A percentile compares a stretch with the other conserved stretches of the same genome.
These are phyloP conservation scores for Penicillium taxi DNA, from an alignment of 495 filamentous ascomycete species.

Conservation along the genomic window DNA sequence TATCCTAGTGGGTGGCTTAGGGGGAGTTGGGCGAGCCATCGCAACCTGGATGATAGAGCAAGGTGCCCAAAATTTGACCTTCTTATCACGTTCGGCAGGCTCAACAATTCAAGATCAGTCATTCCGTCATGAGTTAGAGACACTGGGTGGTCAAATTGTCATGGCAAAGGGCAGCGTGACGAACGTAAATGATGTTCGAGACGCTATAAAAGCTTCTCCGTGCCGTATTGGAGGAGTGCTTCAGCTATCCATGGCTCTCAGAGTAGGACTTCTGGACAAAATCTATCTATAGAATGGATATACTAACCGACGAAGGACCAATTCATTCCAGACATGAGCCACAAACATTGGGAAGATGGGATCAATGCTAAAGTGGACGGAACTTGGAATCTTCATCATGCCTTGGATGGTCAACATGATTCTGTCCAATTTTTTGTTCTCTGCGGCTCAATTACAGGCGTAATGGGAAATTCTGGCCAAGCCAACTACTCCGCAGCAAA, in stretches of 20 bases:
- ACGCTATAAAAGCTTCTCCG: not conserved
- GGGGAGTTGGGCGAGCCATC: not conserved
- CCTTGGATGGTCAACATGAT: not conserved
- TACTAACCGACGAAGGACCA: too few species aligned
- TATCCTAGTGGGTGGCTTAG: not conserved
- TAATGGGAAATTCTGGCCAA: not conserved
- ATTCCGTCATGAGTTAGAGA: not conserved
- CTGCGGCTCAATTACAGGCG: not conserved
- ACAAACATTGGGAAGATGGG: not conserved
- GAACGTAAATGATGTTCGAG: not conserved
- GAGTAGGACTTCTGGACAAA: too few species aligned
- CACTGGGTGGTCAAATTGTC: not conserved
- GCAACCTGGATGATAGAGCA: not conserved
- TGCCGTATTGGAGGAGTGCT: too few species aligned
- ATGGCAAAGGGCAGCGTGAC: not conserved
- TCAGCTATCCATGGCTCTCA: too few species aligned
- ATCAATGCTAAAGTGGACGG: not conserved
- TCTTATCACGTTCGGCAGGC: not conserved
- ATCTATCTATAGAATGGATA: too few species aligned
- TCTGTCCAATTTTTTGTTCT: conserved; percentile 1
- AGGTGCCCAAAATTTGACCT: not conserved
- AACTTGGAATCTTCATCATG: not conserved
- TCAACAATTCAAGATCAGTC: not conserved
- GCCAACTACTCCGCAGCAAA: conserved; percentile 2
- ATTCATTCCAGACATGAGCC: not conserved